Evolutionary conservation across 2,329 filamentous ascomycete genomes (phyloP).

Genomic region (Fulvia fulva): DNA sequence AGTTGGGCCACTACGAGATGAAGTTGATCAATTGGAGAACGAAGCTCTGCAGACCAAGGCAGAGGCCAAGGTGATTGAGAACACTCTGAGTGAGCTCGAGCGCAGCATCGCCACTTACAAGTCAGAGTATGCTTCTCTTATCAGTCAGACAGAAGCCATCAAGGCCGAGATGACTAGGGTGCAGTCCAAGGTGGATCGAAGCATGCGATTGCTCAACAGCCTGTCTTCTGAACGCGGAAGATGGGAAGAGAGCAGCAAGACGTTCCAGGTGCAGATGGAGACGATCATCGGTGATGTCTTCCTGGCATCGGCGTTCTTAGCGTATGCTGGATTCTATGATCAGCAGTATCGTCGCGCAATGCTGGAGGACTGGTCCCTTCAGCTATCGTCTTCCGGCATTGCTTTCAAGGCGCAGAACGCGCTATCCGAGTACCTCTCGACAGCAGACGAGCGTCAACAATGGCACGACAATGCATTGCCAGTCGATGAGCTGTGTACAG

Average conservation of each 20-base stretch:
- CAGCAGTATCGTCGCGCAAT: constrained; percentile 97
- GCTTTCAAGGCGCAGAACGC: constrained; percentile 91
- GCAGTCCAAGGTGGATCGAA: constrained; percentile 96
- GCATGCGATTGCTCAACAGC: constrained; percentile 88
- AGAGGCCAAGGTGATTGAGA: constrained; percentile 84
- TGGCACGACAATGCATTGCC: constrained; percentile 95
- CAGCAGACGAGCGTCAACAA: constrained; percentile 85
- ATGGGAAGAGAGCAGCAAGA: constrained; percentile 97
- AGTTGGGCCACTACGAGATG: constrained; percentile 85
- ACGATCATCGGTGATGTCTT: constrained; percentile 94
- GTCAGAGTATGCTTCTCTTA: constrained; percentile 88
- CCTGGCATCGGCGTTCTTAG: constrained; percentile 93
- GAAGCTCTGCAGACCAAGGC: constrained; percentile 89
- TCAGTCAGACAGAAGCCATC: constrained; percentile 95
- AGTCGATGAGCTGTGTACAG: constrained; percentile 95
- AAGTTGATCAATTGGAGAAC: constrained; percentile 82
- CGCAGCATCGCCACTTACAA: constrained; percentile 93
- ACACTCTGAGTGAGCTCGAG: constrained; percentile 79
- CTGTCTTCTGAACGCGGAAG: constrained; percentile 86
- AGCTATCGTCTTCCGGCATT: constrained; percentile 88
- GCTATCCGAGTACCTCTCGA: constrained; percentile 93
- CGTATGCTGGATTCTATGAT: constrained; percentile 94
- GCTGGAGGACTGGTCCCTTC: constrained; percentile 95
- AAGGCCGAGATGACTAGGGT: constrained; percentile 95
- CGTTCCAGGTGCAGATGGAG: constrained; percentile 95